A percentile compares a stretch with the other conserved stretches of the same genome.
Conservation (phyloP, 2,329 filamentous ascomycete species). For the Ceratocystis harringtonii region DNA sequence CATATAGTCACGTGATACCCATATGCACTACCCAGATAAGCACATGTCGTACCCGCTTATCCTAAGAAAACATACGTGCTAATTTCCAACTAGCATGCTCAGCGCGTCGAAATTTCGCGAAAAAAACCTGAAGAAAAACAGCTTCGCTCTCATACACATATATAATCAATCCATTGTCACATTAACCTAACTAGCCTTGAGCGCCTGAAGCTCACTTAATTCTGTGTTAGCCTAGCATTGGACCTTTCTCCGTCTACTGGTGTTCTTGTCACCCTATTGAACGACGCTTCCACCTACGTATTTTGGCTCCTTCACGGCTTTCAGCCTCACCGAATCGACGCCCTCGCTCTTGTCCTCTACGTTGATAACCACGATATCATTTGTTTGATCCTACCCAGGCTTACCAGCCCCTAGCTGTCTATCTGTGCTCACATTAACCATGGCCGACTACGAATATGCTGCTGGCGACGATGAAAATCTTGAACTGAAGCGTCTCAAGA, state of each 20-base stretch:
- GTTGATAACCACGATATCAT: not conserved
- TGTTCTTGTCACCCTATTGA: no score
- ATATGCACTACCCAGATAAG: not conserved
- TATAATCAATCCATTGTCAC: not conserved
- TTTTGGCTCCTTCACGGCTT: no score
- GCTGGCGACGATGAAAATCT: conserved; percentile 57
- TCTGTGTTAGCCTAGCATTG: no score
- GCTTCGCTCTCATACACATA: no score
- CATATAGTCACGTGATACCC: not conserved
- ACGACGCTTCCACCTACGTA: no score
- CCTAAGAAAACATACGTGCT: not conserved
- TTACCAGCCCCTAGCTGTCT: not conserved
- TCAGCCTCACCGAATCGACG: no score
- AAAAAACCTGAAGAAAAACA: not conserved
- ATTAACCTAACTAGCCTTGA: not conserved
- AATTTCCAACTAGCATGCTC: not conserved
- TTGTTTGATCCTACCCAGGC: no score
- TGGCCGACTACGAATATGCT: conserved; percentile 14
- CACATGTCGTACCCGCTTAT: not conserved
- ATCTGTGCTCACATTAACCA: not conserved
- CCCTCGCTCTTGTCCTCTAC: not conserved
- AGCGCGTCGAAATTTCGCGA: conserved; percentile 8
- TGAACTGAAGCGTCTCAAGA: conserved; percentile 64
- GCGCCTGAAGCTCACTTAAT: not conserved
- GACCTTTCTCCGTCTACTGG: not conserved